A percentile compares a stretch with the other conserved stretches of the same genome.
Conservation (phyloP, 2,329 filamentous ascomycete genomes). For the Berkeleyomyces basicola region DNA sequence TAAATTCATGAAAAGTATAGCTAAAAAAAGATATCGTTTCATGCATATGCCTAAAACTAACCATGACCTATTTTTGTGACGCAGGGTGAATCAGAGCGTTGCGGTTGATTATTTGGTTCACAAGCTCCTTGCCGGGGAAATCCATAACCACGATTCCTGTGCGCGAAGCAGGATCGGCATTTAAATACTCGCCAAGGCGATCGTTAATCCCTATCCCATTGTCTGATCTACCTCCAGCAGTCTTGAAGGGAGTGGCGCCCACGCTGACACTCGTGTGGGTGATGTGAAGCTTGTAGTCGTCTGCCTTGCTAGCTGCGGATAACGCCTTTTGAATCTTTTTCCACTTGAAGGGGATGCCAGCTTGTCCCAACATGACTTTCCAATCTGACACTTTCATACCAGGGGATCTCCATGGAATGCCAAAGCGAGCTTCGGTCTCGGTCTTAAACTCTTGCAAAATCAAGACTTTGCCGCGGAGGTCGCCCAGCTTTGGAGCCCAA, state of each 20-base stretch:
- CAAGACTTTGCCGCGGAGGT: not conserved
- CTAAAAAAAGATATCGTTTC: too few species aligned
- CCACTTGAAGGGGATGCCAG: not conserved
- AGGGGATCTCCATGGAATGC: not conserved
- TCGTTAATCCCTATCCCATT: not conserved
- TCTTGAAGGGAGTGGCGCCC: not conserved
- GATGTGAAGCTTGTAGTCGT: not conserved
- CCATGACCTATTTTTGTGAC: too few species aligned
- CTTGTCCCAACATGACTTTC: not conserved
- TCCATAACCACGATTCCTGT: not conserved
- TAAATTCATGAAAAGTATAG: too few species aligned
- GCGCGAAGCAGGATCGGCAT: not conserved
- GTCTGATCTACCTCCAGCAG: not conserved
- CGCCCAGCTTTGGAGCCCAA: not conserved
- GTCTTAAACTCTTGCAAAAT: not conserved
- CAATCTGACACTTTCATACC: not conserved
- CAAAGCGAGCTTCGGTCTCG: not conserved
- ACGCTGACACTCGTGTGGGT: not conserved
- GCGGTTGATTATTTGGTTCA: not conserved
- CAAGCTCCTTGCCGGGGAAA: not conserved
- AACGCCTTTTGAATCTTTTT: not conserved
- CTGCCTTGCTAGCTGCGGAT: not conserved
- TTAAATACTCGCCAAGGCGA: not conserved
- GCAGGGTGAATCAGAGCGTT: too few species aligned
- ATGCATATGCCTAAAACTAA: too few species aligned